Conservation (phyloP, 148 eudicot genomes). For the Polygonum maritimum region DNA sequence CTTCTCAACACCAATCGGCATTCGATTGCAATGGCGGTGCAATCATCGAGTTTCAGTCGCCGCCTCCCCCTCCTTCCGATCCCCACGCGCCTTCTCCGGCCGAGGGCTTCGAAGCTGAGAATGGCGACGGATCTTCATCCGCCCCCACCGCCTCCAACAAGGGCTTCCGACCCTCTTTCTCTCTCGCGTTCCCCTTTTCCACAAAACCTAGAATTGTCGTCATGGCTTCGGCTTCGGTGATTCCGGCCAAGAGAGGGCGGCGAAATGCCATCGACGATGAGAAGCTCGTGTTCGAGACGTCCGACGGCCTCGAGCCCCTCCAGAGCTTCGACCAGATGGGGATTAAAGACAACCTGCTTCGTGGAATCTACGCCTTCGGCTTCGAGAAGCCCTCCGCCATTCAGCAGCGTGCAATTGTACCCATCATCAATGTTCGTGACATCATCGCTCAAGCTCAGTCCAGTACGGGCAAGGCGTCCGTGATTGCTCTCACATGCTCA, state of each 20-base stretch:
- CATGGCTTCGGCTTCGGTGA: constrained; percentile 37
- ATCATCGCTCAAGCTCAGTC: constrained; percentile 97
- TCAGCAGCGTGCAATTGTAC: constrained; percentile 81
- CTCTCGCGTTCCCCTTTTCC: neutral
- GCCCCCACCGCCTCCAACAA: neutral
- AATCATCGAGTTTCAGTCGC: too few species aligned
- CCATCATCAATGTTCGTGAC: constrained; percentile 76
- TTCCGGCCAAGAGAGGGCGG: constrained; percentile 39
- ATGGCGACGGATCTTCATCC: too few species aligned
- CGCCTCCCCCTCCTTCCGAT: too few species aligned
- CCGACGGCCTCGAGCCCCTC: constrained; percentile 61
- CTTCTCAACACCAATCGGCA: too few species aligned
- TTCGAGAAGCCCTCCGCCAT: constrained; percentile 93
- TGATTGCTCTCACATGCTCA: constrained; percentile 92
- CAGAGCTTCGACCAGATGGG: constrained; percentile 81
- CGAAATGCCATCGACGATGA: constrained; percentile 40
- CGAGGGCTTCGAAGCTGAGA: too few species aligned
- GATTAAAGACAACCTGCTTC: constrained; percentile 55
- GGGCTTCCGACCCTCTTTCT: too few species aligned
- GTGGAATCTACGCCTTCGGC: constrained; percentile 71
- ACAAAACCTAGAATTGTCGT: neutral
- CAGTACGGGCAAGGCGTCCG: constrained; percentile 88
- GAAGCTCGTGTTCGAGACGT: constrained; percentile 65
- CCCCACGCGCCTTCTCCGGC: too few species aligned
- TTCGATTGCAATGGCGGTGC: too few species aligned